Conservation (phyloP, 371 early-diverging fungal genomes). For the Gilbertella persicaria region DNA sequence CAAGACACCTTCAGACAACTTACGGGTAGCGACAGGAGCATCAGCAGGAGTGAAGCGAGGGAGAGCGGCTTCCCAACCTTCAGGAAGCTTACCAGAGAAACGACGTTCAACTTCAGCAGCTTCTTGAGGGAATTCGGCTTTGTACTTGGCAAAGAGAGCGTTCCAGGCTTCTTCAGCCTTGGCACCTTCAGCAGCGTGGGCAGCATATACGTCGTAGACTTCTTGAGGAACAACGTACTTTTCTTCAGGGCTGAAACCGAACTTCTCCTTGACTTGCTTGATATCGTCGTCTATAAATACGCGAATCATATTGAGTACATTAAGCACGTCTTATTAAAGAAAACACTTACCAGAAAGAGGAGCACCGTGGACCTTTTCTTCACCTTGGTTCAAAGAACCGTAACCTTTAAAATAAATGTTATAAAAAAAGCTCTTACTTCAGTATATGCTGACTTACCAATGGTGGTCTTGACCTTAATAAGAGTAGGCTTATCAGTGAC, state of each 20-base stretch:
- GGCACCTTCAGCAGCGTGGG: constrained; percentile 62
- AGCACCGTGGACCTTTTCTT: constrained; percentile 89
- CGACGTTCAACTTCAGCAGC: constrained; percentile 83
- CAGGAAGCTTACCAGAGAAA: constrained; percentile 71
- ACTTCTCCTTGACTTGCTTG: constrained; percentile 80
- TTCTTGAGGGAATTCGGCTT: constrained; percentile 62
- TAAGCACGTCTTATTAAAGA: neutral
- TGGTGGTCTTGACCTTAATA: constrained; percentile 85
- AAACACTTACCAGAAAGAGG: constrained; percentile 73
- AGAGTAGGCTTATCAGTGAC: constrained; percentile 88
- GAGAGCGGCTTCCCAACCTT: constrained; percentile 69
- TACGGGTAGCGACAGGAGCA: constrained; percentile 88
- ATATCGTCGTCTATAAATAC: constrained; percentile 77
- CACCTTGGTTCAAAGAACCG: constrained; percentile 88
- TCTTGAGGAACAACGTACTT: constrained; percentile 73
- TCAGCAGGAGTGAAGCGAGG: constrained; percentile 83
- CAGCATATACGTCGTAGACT: constrained; percentile 70
- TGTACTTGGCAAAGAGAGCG: constrained; percentile 66
- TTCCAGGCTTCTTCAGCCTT: constrained; percentile 78
- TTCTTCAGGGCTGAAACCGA: constrained; percentile 82
- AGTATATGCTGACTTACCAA: constrained; percentile 55
- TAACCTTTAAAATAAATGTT: constrained; percentile 47
- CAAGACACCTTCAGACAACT: constrained; percentile 83
- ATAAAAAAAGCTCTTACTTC: constrained; percentile 11
- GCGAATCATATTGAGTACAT: neutral